These are phyloP conservation scores for Avena eriantha DNA, from an alignment of 176 grass and related monocot species.

Conservation along the genomic window DNA sequence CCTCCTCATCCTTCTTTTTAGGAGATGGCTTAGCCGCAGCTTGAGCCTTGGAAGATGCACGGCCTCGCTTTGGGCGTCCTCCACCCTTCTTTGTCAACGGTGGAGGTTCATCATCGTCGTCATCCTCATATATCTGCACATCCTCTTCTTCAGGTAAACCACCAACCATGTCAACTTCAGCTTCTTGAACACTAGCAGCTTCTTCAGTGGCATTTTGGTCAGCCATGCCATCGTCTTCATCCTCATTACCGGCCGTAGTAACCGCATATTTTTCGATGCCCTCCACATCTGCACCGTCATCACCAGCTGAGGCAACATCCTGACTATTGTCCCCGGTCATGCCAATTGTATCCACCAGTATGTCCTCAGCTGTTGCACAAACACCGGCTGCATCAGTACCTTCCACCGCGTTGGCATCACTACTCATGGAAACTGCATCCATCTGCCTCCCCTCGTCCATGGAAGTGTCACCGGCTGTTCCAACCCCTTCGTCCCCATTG, in stretches of 20 bases:
- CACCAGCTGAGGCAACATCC: conserved; percentile 36
- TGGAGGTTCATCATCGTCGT: conserved; percentile 52
- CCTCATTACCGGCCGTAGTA: conserved; percentile 41
- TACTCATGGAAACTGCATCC: conserved; percentile 31
- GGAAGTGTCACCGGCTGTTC: neutral
- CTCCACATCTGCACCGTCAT: conserved; percentile 40
- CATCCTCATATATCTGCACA: conserved; percentile 47
- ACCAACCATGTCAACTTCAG: conserved; percentile 34
- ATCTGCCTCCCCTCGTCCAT: conserved; percentile 26
- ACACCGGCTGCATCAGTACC: neutral
- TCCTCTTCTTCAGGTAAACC: conserved; percentile 50
- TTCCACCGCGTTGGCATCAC: conserved; percentile 23
- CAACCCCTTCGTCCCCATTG: conserved; percentile 4
- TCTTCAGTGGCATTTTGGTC: conserved; percentile 44
- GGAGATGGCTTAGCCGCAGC: conserved; percentile 39
- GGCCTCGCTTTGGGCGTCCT: conserved; percentile 72
- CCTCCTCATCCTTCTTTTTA: conserved; percentile 82
- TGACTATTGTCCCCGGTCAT: conserved; percentile 34
- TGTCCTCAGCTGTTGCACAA: conserved; percentile 27
- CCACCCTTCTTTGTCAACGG: conserved; percentile 57
- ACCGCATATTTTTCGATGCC: conserved; percentile 29
- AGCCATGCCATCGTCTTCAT: conserved; percentile 44
- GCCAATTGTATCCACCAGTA: conserved; percentile 14
- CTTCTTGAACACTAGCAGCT: conserved; percentile 44
- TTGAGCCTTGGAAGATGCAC: conserved; percentile 64